Evolutionary conservation across 257 asterid genomes (phyloP), one percentile per base, ranked within the genome.

Genomic region (Primulina huaijiensis): DNA sequence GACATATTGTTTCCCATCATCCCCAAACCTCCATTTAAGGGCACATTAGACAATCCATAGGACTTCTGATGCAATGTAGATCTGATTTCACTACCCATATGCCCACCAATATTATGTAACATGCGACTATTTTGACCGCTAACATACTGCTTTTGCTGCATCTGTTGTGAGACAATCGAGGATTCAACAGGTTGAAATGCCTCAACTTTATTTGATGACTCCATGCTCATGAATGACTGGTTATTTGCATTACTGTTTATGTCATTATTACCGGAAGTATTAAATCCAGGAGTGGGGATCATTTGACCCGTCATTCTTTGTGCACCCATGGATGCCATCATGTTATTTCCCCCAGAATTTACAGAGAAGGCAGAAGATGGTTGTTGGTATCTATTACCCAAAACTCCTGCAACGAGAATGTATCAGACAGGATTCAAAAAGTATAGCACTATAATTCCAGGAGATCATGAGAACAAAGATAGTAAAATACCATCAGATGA

Each of bases 271-370:
- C 57, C 80, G 59, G 87, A 67, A 78, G 70, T 87, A 81, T 71
- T 86, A 69, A 88, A 87, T 78, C 97, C 99, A 74, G 99, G 99
- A 62, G 99, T 89, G 23, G 99, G 99, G 21, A 94, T 94, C 99
- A 94, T 94, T 87, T 94, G 98, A 77, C 92, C 84, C 23, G 89
- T 79, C 84, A 84, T 85, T 85, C 92, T 91, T 78, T 86, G 95
- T 52, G 75, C 82, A 34, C 88, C 93, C 85, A 84, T 72, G 78
- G 97, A 84, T 75, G 92, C 50, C 62, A 72, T 75, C 84, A 81
- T 71, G 93, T 80, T 86, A 73, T 80, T 83, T 80, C 88, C 96
- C 50, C 88, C 87, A 76, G 89, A 74, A 77, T 84, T 87, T 53
- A 77, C 82, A n/a, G 96, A 78, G 80, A 88, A 88, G 74, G 79